phyloP scores from a whole-genome alignment of 2,329 filamentous ascomycete species.

The Aspergillus vadensis region DNA sequence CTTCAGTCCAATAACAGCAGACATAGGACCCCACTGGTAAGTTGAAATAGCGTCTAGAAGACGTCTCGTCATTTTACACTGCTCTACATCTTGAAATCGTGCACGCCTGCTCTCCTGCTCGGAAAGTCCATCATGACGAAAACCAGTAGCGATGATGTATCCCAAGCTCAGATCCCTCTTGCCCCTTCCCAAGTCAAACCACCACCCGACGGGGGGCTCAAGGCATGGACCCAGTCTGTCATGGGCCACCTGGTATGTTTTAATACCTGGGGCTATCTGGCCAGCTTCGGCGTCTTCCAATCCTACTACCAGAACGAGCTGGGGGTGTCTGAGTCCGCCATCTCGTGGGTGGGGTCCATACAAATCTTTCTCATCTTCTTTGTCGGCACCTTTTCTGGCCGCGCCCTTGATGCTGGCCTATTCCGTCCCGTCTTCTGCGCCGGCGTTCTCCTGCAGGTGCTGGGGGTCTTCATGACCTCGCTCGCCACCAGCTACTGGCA shows the following conservation, averaged over 20 bases:
- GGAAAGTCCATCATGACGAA: neutral
- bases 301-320: neutral
- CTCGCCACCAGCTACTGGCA: slow-evolving; percentile 21
- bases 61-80: neutral
- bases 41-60: neutral
- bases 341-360: slow-evolving; percentile 19
- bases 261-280: slow-evolving; percentile 20
- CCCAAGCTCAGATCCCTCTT: neutral
- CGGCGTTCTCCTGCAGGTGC: slow-evolving; percentile 34
- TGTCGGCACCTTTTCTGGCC: slow-evolving; percentile 30
- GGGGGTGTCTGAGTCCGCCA: neutral
- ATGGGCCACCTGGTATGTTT: slow-evolving; percentile 21
- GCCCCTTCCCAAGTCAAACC: neutral
- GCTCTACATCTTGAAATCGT: neutral
- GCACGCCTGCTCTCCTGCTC: neutral
- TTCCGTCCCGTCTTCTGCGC: slow-evolving; percentile 32
- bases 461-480: slow-evolving; percentile 27
- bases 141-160: neutral
- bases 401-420: slow-evolving; percentile 44
- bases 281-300: slow-evolving; percentile 10
- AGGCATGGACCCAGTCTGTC: slow-evolving; percentile 23
- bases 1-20: neutral
- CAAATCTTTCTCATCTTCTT: slow-evolving; percentile 20
- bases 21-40: neutral
- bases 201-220: slow-evolving; percentile 24